Base-by-base conservation (phyloP, 768 basidiomycete species). In the Brasilioporus rufonigricans region DNA sequence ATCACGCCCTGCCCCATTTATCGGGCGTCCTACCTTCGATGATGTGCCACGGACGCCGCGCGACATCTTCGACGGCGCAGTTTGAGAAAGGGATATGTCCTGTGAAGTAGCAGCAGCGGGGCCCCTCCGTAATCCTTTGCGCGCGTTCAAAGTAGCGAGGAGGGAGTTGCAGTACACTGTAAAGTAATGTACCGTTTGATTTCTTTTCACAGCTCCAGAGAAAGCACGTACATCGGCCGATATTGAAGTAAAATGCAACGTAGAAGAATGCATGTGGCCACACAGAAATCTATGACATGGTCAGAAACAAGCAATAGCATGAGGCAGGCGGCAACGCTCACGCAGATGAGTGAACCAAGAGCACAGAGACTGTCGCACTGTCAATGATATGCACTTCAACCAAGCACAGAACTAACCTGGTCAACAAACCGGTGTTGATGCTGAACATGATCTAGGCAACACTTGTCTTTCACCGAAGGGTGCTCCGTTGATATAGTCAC, bases 161-260 rank as follows among this genome's bases (percentile, higher is more conserved):
- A 85, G 77, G 6, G 82, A 78, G 65, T 84, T 85, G 39, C 79
- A 78, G 62, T 85, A 85, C 5, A 85, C 82, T 84, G 43, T 1
- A 9, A 13, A 38, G 12, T 3, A 21, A 26, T 19, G 5, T 9
- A n/a, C n/a, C n/a, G n/a, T 21, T 60, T 10, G 53, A 51, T 19
- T 23, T 23, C 2, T 21, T n/a, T 16, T 21, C 23, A 23, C 21
- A 41, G 12, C 2, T 10, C 1, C 23, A 5, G 12, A 29, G 12
- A 36, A 11, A 10, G 14, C 9, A 77, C 83, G 62, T 64, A 85
- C 84, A 64, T 50, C 83, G 74, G 21, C 83, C 82, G 36, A 83
- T 76, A 63, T 76, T 79, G 58, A 83, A 84, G 65, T 80, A 86
- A 67, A 85, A 86, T 2, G 74, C 67, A 44, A 84, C 79, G 55